Base-by-base conservation (phyloP, 108 stramenopile genomes). In the Cyclotella atomus region DNA sequence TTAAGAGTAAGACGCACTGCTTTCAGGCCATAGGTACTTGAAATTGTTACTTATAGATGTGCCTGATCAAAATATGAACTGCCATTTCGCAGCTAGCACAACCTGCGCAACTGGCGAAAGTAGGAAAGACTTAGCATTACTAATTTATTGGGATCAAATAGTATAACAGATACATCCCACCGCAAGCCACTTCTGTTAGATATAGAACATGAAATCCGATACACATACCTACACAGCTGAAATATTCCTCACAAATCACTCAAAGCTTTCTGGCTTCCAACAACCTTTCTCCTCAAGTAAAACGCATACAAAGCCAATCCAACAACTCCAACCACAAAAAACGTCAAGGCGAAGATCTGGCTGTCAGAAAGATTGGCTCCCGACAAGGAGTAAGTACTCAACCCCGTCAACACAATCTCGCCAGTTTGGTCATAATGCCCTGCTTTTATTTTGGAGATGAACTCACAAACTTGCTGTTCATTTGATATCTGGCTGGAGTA, bases 311-410 rank as follows among this genome's bases (percentile, higher is more conserved):
- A 73, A 7, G 88, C 85, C 65, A 95, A 77, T 50, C 88, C 90
- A 12, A 83, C 75, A 47, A 88, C 89, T 55, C 89, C 89, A 32
- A 91, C 76, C 38, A 87, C 71, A 64, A 91, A 91, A 78, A 94
- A 90, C 16, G 88, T 82, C 44, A 95, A 83, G 29, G 91, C 93
- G 69, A 91, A 88, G 84, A 89, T 91, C 76, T 93, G 94, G 33
- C 90, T 89, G 10, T 88, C 89, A 0, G 88, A 89, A 0, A 90
- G 84, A 12, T 52, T 49, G 24, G 70, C 76, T 3, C 15, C 9
- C 4, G 36, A 33, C 20, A 56, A 63, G 64, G 61, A 52, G 1
- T 65, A 67, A 28, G 65, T 56, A 23, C 36, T 64, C 43, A 67
- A 70, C 25, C 88, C 89, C 10, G 50, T 73, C 28, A 81, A 53